phyloP scores from a whole-genome alignment of 805 yeast species.

The Naumovozyma dairenensis region DNA sequence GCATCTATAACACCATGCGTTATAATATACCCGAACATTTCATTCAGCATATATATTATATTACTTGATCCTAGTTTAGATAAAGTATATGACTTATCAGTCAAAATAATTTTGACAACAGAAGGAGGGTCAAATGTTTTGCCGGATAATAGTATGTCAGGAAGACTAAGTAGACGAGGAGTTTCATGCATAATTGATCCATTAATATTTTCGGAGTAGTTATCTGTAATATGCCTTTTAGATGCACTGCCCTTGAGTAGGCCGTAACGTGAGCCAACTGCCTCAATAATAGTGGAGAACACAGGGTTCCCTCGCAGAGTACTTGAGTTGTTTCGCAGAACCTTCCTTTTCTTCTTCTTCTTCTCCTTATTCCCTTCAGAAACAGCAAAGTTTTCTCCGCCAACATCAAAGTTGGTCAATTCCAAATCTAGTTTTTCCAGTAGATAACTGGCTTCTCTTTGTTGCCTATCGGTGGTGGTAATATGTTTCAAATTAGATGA shows the following conservation, averaged over 20 bases:
- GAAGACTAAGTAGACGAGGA: neutral
- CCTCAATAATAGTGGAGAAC: constrained; percentile 23
- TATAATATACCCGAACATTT: constrained; percentile 16
- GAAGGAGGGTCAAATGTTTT: constrained; percentile 11
- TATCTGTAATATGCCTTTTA: neutral
- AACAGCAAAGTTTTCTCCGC: no score
- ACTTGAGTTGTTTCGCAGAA: constrained; percentile 2
- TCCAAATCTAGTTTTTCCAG: no score
- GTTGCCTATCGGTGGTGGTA: no score
- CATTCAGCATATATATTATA: constrained; percentile 4
- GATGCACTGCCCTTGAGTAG: no score
- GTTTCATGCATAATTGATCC: neutral
- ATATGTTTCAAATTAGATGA: no score
- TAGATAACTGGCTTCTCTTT: no score
- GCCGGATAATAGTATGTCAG: constrained; percentile 11
- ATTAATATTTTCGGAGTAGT: neutral
- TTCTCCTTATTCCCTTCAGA: no score
- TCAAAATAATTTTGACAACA: constrained; percentile 10
- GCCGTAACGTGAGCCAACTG: constrained; percentile 14
- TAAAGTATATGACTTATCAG: constrained; percentile 8
- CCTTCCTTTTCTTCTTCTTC: constrained; percentile 1
- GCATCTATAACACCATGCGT: constrained; percentile 19
- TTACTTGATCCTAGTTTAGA: constrained; percentile 13
- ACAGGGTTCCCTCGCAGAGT: constrained; percentile 11
- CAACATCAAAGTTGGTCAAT: no score